Conservation (phyloP, 163 green algal species). For the Scenedesmus sp. region DNA sequence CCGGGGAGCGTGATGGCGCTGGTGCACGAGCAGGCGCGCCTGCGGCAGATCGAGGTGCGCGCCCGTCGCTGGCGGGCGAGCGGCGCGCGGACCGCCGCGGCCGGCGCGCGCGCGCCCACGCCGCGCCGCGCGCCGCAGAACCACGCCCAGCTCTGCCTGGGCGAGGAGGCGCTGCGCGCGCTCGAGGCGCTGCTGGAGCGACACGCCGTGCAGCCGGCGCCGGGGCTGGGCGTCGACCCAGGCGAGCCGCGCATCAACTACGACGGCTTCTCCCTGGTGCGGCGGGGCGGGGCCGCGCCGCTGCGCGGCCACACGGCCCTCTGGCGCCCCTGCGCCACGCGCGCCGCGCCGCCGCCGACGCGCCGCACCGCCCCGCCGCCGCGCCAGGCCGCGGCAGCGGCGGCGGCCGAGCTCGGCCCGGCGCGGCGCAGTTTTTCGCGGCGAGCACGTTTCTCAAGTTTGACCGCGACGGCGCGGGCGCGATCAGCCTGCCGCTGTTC, state of each 20-base stretch:
- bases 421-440: conserved; percentile 51
- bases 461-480: conserved; percentile 52
- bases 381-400: conserved; percentile 44
- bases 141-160: background rate
- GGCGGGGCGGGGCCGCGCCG: background rate
- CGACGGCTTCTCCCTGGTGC: conserved; percentile 58
- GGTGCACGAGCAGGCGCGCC: conserved; percentile 6
- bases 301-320: background rate
- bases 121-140: background rate
- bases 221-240: conserved; percentile 14
- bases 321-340: background rate
- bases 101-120: too few species aligned
- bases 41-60: background rate
- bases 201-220: conserved; percentile 47
- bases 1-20: conserved; percentile 18
- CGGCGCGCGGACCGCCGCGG: background rate
- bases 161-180: conserved; percentile 41
- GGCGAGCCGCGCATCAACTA: conserved; percentile 61
- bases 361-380: background rate
- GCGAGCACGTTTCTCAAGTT: conserved; percentile 56
- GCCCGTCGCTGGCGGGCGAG: background rate
- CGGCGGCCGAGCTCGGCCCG: conserved; percentile 37
- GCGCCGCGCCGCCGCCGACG: background rate
- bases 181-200: conserved; percentile 48
- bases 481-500: conserved; percentile 54